phyloP scores from a whole-genome alignment of 306 rosid species.

The Cyamopsis tetragonoloba region DNA sequence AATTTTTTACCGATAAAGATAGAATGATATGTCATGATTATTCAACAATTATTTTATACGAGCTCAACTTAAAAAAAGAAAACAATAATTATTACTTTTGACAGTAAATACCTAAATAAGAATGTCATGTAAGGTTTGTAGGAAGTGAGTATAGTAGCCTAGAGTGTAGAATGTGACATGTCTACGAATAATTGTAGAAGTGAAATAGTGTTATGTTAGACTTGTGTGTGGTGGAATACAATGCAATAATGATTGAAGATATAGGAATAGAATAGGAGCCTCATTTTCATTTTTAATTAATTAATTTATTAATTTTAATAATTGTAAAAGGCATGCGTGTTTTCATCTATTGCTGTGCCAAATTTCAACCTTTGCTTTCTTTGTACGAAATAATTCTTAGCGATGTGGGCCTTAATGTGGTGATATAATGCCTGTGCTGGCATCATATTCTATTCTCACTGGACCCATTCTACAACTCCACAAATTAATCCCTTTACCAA shows the following conservation, averaged over 20 bases:
- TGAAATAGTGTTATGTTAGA: not conserved
- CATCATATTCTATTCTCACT: not conserved
- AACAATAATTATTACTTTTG: too few relatives aligned
- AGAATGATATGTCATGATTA: too few relatives aligned
- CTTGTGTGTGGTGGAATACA: conserved; percentile 34
- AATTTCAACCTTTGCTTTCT: conserved; percentile 52
- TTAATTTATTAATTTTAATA: too few relatives aligned
- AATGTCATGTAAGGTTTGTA: too few relatives aligned
- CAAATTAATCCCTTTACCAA: conserved; percentile 38
- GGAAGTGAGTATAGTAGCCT: not conserved
- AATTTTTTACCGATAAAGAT: too few relatives aligned
- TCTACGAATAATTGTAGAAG: not conserved
- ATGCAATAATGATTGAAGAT: conserved; percentile 44
- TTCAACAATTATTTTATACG: too few relatives aligned
- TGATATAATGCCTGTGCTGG: not conserved
- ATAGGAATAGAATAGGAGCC: too few relatives aligned
- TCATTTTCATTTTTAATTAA: too few relatives aligned
- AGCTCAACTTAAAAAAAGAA: too few relatives aligned
- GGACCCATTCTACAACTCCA: conserved; percentile 36
- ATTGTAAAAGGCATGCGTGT: not conserved
- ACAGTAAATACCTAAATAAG: too few relatives aligned
- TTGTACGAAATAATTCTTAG: conserved; percentile 33
- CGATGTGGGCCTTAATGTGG: not conserved
- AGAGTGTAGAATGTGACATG: conserved; percentile 11
- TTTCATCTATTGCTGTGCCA: conserved; percentile 13